These are phyloP conservation scores for Sporisorium graminicola DNA, from an alignment of 1,284 basidiomycete species.

Conservation along the genomic window DNA sequence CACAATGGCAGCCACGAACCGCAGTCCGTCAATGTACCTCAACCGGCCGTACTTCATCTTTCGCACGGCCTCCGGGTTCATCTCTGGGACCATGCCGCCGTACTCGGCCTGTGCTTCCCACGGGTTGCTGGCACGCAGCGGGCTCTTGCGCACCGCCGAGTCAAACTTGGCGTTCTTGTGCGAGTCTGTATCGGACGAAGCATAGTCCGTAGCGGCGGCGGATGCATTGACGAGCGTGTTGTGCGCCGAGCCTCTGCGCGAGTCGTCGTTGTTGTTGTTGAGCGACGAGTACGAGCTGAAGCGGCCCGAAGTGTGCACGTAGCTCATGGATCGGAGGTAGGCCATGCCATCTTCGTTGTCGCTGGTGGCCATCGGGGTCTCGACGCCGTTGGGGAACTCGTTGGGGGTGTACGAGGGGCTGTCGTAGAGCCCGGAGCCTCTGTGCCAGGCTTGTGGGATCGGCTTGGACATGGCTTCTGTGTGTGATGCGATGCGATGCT, in stretches of 20 bases:
- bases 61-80: slow-evolving; percentile 12
- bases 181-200: slow-evolving; percentile 24
- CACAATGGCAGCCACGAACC: slow-evolving; percentile 38
- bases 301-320: slow-evolving; percentile 40
- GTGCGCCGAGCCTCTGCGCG: slow-evolving; percentile 22
- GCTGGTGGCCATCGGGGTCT: slow-evolving; percentile 22
- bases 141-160: slow-evolving; percentile 22
- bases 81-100: background rate
- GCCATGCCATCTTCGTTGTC: slow-evolving; percentile 48
- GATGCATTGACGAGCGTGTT: slow-evolving; percentile 35
- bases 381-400: slow-evolving; percentile 27
- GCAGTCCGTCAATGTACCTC: slow-evolving; percentile 46
- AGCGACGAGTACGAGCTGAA: slow-evolving; percentile 28
- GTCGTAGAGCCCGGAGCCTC: slow-evolving; percentile 17
- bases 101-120: slow-evolving; percentile 32
- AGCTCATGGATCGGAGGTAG: slow-evolving; percentile 48
- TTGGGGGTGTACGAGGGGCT: slow-evolving; percentile 20
- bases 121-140: slow-evolving; percentile 31
- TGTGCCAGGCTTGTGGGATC: slow-evolving; percentile 30
- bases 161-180: slow-evolving; percentile 25
- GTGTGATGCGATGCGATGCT: background rate
- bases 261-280: slow-evolving; percentile 11
- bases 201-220: slow-evolving; percentile 35
- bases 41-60: slow-evolving; percentile 50
- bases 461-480: slow-evolving; percentile 39